Evolutionary conservation across 768 basidiomycete genomes (phyloP).

Genomic region (Psilocybe tampanensis): DNA sequence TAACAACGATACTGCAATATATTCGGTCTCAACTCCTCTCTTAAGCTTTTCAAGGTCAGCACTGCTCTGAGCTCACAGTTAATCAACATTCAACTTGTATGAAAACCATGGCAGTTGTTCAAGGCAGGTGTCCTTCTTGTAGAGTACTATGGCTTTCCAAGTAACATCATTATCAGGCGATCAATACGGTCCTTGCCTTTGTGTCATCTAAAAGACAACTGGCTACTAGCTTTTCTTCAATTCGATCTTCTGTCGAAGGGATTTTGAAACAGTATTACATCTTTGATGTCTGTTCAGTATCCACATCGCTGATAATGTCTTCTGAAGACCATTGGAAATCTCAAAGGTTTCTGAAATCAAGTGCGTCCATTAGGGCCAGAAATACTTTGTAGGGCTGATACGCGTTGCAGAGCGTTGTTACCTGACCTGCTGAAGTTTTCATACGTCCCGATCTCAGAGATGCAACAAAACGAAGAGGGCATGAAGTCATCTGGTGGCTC

Average conservation of each 20-base stretch:
- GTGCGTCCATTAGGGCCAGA: constrained; percentile 38
- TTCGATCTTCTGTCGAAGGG: constrained; percentile 79
- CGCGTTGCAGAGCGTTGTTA: constrained; percentile 57
- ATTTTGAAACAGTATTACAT: constrained; percentile 67
- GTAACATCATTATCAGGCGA: constrained; percentile 44
- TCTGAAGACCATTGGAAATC: constrained; percentile 76
- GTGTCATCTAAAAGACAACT: constrained; percentile 80
- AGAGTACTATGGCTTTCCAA: not conserved
- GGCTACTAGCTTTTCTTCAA: constrained; percentile 75
- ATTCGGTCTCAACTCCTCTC: not conserved
- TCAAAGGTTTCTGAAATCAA: constrained; percentile 81
- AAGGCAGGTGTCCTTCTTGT: constrained; percentile 13
- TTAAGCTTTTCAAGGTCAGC: constrained; percentile 63
- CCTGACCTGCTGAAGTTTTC: constrained; percentile 83
- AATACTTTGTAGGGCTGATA: not conserved
- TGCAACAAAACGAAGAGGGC: constrained; percentile 48
- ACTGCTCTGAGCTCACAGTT: not conserved
- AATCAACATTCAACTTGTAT: not conserved
- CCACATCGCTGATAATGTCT: constrained; percentile 2
- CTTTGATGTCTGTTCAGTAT: not conserved
- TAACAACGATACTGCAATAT: not conserved
- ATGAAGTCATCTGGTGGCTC: constrained; percentile 10
- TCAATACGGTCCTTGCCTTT: constrained; percentile 90
- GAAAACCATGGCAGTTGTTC: constrained; percentile 15
- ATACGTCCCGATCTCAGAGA: constrained; percentile 67